Percentiles rank a stretch among this genome's conserved stretches.
These are phyloP conservation scores for Entomortierella chlamydospora DNA, from an alignment of 192 early-diverging fungal genomes.

Conservation along the genomic window DNA sequence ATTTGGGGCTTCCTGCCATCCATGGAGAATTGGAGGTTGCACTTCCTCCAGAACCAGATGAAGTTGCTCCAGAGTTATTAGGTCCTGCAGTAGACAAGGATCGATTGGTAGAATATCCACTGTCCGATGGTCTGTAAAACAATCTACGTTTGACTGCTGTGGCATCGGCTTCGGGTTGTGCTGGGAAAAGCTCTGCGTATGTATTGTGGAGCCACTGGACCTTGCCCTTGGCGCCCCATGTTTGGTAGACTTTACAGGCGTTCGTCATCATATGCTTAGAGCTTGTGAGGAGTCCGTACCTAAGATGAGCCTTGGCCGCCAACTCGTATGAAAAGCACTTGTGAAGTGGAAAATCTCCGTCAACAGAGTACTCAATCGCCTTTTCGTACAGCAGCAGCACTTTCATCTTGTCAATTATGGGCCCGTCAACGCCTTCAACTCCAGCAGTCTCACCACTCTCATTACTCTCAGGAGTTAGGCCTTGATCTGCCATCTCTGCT, in stretches of 20 bases:
- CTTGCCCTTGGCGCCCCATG: constrained; percentile 48
- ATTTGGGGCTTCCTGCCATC: constrained; percentile 25
- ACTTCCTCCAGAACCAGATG: neutral
- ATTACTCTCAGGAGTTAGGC: neutral
- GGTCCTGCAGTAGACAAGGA: neutral
- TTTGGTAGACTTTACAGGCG: constrained; percentile 31
- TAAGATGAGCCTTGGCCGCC: constrained; percentile 26
- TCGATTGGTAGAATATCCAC: neutral
- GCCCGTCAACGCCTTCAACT: neutral
- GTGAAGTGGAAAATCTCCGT: constrained; percentile 43
- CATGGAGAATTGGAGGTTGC: constrained; percentile 23
- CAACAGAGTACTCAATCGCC: constrained; percentile 31
- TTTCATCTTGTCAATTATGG: constrained; percentile 7
- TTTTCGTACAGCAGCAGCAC: constrained; percentile 38
- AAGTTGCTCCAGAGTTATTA: neutral
- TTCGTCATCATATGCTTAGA: constrained; percentile 28
- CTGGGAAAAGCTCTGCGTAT: constrained; percentile 28
- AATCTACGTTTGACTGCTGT: constrained; percentile 8
- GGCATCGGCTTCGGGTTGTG: constrained; percentile 6
- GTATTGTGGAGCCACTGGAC: constrained; percentile 35
- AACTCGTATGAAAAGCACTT: constrained; percentile 43
- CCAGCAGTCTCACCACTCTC: neutral
- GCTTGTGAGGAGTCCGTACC: constrained; percentile 32
- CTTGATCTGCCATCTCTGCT: constrained; percentile 45
- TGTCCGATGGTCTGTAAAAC: constrained; percentile 26